Evolutionary conservation across 164 flowering plant species (phyloP), one percentile per base, ranked within the genome.

Genomic region (Umbilicus rupestris): DNA sequence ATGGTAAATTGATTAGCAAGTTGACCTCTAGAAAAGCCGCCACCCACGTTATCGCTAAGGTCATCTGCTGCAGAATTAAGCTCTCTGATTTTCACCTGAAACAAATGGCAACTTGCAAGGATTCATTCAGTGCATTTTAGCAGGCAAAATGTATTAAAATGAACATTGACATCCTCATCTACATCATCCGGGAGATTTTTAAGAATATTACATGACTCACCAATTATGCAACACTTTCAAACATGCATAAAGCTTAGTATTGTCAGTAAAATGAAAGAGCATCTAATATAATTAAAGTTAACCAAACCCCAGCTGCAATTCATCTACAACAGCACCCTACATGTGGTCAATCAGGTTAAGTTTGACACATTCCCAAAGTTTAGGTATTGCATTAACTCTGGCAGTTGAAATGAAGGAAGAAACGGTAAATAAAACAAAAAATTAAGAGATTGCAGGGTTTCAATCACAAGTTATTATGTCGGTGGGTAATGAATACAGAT

Each of bases 41-140:
- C 60, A n/a, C 33, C 33, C 17, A 28, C 9, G 60, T 28, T 55
- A 26, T 55, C 33, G 19, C 5, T 55, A 29, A 26, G 19, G 33
- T 11, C 33, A 2, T 55, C 60, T 11, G 60, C 33, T 12, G 33
- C 29, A 28, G 31, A 55, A 7, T 55, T 55, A 12, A 55, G 60
- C 33, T 55, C 33, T 28, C 60, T 28, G 60, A 55, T 55, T 55
- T 55, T 55, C 19, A 33, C 33, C 60, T 55, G 60, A 55, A 55
- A 26, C 19, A 55, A 26, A 26, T 47, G 55, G 26, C 24, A 47
- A n/a, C 12, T 47, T n/a, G 55, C 22, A n/a, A 5, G 3, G 8
- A 47, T 47, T 47, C n/a, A n/a, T n/a, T n/a, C n/a, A 10, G 55
- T 47, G 8, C 10, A 45, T 45, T 19, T 45, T 17, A 17, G 6